A percentile compares a stretch with the other conserved stretches of the same genome.
These are phyloP conservation scores for Neopestalotiopsis sp. DNA, from an alignment of 2,329 filamentous ascomycete genomes.

Conservation along the genomic window DNA sequence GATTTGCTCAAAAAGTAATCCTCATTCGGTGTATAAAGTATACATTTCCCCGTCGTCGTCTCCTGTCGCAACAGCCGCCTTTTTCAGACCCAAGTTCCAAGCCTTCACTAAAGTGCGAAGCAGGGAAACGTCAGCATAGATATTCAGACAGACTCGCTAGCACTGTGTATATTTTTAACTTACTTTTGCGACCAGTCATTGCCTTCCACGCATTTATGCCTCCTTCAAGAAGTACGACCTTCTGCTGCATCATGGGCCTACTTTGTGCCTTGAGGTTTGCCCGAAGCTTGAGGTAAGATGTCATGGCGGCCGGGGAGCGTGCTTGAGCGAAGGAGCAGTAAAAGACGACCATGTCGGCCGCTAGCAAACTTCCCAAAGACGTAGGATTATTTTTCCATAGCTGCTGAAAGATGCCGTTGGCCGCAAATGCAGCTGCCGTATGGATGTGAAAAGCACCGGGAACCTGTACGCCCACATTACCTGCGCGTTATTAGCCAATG, in stretches of 20 bases:
- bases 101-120: not conserved
- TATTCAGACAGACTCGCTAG: not conserved
- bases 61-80: not conserved
- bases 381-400: not conserved
- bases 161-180: not conserved
- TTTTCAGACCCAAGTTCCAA: conserved; percentile 1
- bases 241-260: not conserved
- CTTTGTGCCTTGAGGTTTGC: not conserved
- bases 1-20: too few relatives aligned
- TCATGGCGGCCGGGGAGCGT: not conserved
- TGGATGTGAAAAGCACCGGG: too few relatives aligned
- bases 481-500: conserved; percentile 1
- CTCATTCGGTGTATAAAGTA: not conserved
- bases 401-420: not conserved
- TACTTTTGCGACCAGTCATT: not conserved
- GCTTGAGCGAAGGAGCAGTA: not conserved
- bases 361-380: not conserved
- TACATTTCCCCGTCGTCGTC: not conserved
- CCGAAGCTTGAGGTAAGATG: not conserved
- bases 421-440: too few relatives aligned
- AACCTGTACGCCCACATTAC: not conserved
- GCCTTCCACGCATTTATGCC: not conserved
- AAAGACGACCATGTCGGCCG: not conserved
- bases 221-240: not conserved
- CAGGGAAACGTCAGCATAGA: not conserved